These are phyloP conservation scores for Microdochium bolleyi DNA, from an alignment of 2,329 filamentous ascomycete genomes.

Conservation along the genomic window DNA sequence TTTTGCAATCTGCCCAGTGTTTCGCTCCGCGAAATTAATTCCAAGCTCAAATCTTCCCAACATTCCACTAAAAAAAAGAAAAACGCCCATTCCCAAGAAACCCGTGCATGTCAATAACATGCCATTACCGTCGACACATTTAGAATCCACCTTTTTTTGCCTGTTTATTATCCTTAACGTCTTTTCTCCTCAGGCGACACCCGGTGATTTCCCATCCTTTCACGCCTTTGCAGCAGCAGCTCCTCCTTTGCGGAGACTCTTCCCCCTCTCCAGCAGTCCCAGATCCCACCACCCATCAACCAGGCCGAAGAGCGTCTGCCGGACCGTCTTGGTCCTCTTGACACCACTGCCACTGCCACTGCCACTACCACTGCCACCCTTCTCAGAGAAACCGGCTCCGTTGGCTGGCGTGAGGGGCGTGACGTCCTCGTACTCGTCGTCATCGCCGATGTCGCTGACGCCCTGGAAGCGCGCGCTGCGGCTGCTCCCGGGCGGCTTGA, in stretches of 20 bases:
- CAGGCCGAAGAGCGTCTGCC: constrained; percentile 37
- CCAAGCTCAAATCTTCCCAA: background rate
- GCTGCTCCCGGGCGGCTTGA: too few species aligned
- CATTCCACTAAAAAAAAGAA: background rate
- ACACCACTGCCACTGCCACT: constrained; percentile 1
- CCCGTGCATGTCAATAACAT: background rate
- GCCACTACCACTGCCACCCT: background rate
- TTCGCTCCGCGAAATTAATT: background rate
- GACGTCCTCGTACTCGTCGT: constrained; percentile 12
- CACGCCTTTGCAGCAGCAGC: too few species aligned
- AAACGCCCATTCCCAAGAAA: background rate
- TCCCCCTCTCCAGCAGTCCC: constrained; percentile 33
- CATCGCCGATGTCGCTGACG: background rate
- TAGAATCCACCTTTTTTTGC: too few species aligned
- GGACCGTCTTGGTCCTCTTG: constrained; percentile 21
- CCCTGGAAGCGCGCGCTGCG: too few species aligned
- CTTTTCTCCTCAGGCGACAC: too few species aligned
- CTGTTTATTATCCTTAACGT: too few species aligned
- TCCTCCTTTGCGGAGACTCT: constrained; percentile 19
- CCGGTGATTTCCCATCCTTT: too few species aligned
- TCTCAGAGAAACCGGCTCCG: background rate
- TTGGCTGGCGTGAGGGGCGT: constrained; percentile 13
- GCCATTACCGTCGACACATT: background rate
- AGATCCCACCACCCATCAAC: constrained; percentile 50
- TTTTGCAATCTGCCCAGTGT: background rate